phyloP scores from a whole-genome alignment of 306 rosid species.

The Cucumis sativus region DNA sequence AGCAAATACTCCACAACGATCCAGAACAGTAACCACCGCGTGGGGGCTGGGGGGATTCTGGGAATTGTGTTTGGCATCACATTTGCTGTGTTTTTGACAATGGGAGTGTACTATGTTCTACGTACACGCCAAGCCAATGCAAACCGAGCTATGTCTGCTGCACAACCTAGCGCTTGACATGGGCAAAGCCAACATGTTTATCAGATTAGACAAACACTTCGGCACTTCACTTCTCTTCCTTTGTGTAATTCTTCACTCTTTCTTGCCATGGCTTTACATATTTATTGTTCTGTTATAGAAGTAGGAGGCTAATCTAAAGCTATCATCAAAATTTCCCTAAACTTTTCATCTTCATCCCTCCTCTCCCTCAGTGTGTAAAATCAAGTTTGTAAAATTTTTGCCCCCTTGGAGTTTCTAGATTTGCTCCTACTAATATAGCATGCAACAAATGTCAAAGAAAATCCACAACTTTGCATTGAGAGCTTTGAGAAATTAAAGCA shows the following conservation, averaged over 20 bases:
- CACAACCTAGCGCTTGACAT: constrained; percentile 37
- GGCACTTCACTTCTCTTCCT: neutral
- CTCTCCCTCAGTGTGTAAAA: neutral
- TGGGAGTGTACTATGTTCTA: constrained; percentile 48
- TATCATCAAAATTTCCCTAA: neutral
- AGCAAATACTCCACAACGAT: constrained; percentile 20
- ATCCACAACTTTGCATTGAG: neutral
- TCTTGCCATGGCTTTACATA: neutral
- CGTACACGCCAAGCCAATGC: constrained; percentile 39
- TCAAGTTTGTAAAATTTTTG: neutral
- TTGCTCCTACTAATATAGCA: neutral
- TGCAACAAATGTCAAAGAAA: neutral
- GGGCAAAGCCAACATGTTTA: neutral
- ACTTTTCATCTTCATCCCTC: neutral
- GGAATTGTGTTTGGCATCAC: constrained; percentile 52
- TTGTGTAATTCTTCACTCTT: neutral
- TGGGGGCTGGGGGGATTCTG: constrained; percentile 42
- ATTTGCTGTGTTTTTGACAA: constrained; percentile 40
- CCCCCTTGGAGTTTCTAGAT: neutral
- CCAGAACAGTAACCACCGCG: constrained; percentile 3
- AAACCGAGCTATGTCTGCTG: constrained; percentile 24
- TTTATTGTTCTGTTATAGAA: neutral
- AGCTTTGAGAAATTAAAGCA: neutral
- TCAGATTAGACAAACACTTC: neutral
- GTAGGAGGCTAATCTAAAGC: neutral